Conservation (phyloP, 495 filamentous ascomycete species). For the Penicillium maclennaniae region DNA sequence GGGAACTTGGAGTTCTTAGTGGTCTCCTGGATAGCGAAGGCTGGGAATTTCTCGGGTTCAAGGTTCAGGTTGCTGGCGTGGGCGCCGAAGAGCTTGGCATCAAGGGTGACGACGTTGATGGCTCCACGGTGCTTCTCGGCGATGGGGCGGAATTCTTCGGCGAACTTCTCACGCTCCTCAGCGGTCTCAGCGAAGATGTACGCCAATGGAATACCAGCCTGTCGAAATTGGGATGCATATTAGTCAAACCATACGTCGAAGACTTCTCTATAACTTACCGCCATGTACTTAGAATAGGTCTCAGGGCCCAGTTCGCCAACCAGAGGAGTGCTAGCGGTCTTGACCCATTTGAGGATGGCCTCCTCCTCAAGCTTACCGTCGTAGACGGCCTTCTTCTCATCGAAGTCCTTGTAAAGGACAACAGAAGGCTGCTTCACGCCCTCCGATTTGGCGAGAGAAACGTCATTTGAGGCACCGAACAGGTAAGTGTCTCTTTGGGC, state of each 20-base stretch:
- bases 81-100: slow-evolving; percentile 90
- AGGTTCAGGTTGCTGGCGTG: slow-evolving; percentile 98
- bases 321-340: slow-evolving; percentile 79
- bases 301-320: slow-evolving; percentile 97
- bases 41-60: slow-evolving; percentile 88
- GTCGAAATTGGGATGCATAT: background rate
- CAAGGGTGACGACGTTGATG: slow-evolving; percentile 97
- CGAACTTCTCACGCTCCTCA: slow-evolving; percentile 80
- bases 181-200: slow-evolving; percentile 96
- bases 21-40: slow-evolving; percentile 96
- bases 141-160: slow-evolving; percentile 54
- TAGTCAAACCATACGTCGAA: background rate
- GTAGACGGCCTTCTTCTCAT: slow-evolving; percentile 89
- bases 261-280: slow-evolving; percentile 43
- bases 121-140: slow-evolving; percentile 65
- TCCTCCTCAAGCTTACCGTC: slow-evolving; percentile 73
- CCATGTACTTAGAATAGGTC: slow-evolving; percentile 96
- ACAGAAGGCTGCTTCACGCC: slow-evolving; percentile 81
- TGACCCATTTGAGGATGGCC: slow-evolving; percentile 76
- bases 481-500: slow-evolving; percentile 84
- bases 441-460: slow-evolving; percentile 80
- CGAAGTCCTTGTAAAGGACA: slow-evolving; percentile 96
- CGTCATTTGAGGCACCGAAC: slow-evolving; percentile 82
- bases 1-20: slow-evolving; percentile 97
- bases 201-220: slow-evolving; percentile 86